Percentiles rank a stretch among this genome's conserved stretches.
Conservation (phyloP, 371 early-diverging fungal genomes). For the Coemansia sp. region DNA sequence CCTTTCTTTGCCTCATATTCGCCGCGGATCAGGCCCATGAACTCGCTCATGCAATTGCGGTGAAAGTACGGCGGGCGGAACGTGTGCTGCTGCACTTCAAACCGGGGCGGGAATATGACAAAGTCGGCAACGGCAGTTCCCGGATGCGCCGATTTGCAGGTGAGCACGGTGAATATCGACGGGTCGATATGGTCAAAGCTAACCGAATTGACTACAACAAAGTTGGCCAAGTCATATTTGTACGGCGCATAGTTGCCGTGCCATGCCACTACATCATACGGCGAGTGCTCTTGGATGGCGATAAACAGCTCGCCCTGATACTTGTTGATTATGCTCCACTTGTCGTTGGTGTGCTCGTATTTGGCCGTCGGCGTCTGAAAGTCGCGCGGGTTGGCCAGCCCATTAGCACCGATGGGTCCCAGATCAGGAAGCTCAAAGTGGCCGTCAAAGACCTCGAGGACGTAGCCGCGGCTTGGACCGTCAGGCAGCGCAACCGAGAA, state of each 20-base stretch:
- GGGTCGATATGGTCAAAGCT: slow-evolving; percentile 94
- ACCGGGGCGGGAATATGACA: slow-evolving; percentile 97
- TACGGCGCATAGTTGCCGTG: slow-evolving; percentile 97
- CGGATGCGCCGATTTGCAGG: slow-evolving; percentile 83
- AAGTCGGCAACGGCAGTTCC: slow-evolving; percentile 94
- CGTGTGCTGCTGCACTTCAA: slow-evolving; percentile 89
- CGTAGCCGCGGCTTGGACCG: slow-evolving; percentile 88
- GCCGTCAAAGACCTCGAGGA: slow-evolving; percentile 83
- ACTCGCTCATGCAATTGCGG: slow-evolving; percentile 94
- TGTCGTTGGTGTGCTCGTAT: slow-evolving; percentile 66
- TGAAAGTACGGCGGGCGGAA: slow-evolving; percentile 97
- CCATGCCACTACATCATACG: slow-evolving; percentile 97
- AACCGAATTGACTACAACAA: slow-evolving; percentile 86
- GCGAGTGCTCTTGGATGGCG: slow-evolving; percentile 78
- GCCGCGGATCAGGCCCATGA: slow-evolving; percentile 94
- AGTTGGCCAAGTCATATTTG: slow-evolving; percentile 88
- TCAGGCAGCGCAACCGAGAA: slow-evolving; percentile 80
- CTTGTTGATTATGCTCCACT: slow-evolving; percentile 76
- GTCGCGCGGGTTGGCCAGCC: slow-evolving; percentile 93
- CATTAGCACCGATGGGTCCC: slow-evolving; percentile 96
- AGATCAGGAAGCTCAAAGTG: slow-evolving; percentile 95
- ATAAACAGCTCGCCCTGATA: slow-evolving; percentile 78
- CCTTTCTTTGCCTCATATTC: slow-evolving; percentile 93
- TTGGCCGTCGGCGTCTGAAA: slow-evolving; percentile 85
- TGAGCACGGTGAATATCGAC: slow-evolving; percentile 93